phyloP scores from a whole-genome alignment of 192 early-diverging fungal species.

The Podila minutissima region DNA sequence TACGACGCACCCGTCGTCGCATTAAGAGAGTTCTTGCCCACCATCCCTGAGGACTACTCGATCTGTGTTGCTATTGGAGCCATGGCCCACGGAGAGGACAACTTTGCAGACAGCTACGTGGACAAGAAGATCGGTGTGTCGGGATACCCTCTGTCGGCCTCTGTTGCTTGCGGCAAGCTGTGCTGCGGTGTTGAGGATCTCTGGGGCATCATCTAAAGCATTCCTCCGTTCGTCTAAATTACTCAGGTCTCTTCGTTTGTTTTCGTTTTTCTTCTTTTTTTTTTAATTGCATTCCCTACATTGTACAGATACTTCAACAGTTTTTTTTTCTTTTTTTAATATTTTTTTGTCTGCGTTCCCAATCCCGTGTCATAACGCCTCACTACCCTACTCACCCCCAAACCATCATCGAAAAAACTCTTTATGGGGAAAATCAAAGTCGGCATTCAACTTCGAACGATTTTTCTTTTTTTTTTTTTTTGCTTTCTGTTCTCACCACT shows the following conservation, averaged over 20 bases:
- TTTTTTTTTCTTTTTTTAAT: constrained; percentile 4
- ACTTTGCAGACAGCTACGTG: constrained; percentile 95
- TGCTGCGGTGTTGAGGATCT: constrained; percentile 88
- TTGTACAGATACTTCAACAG: constrained; percentile 9
- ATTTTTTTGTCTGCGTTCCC: constrained; percentile 10
- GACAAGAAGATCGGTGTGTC: constrained; percentile 98
- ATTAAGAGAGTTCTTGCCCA: constrained; percentile 82
- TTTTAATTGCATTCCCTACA: constrained; percentile 1
- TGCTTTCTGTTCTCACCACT: background rate
- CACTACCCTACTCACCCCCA: background rate
- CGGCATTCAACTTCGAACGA: constrained; percentile 43
- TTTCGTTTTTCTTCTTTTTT: constrained; percentile 16
- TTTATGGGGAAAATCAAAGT: constrained; percentile 18
- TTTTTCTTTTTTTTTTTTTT: background rate
- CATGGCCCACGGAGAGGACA: constrained; percentile 95
- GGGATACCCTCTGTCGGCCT: constrained; percentile 96
- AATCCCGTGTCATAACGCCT: constrained; percentile 21
- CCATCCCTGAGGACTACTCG: constrained; percentile 81
- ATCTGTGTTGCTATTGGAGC: constrained; percentile 95
- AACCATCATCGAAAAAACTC: background rate
- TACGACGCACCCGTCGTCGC: constrained; percentile 89
- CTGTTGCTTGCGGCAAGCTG: constrained; percentile 97
- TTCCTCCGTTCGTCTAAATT: background rate
- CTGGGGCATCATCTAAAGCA: constrained; percentile 77
- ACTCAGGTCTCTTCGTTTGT: background rate